These are phyloP conservation scores for Cladosporium sphaerospermum DNA, from an alignment of 2,329 filamentous ascomycete genomes.

Conservation along the genomic window DNA sequence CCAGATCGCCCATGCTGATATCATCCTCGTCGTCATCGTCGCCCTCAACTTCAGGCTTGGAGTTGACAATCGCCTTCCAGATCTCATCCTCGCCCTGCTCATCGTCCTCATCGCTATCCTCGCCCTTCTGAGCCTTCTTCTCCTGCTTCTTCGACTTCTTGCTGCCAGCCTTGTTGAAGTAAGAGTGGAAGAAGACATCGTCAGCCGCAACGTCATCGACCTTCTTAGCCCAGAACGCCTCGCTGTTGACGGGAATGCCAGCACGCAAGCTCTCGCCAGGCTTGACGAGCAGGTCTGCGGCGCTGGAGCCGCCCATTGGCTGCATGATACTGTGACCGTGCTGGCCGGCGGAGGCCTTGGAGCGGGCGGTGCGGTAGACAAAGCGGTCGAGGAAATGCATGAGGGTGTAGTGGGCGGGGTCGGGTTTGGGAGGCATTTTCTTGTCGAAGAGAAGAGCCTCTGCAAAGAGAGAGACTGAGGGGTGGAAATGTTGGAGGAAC, in stretches of 20 bases:
- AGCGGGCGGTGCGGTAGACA: constrained; percentile 91
- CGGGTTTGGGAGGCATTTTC: constrained; percentile 76
- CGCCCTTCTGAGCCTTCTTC: constrained; percentile 42
- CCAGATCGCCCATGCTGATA: constrained; percentile 45
- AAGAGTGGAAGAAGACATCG: constrained; percentile 97
- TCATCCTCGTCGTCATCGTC: constrained; percentile 54
- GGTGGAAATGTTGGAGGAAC: constrained; percentile 78
- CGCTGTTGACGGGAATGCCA: constrained; percentile 64
- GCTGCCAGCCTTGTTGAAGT: constrained; percentile 67
- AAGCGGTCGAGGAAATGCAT: constrained; percentile 97
- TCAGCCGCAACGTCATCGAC: constrained; percentile 80
- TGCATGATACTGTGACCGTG: constrained; percentile 95
- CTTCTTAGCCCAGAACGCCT: constrained; percentile 87
- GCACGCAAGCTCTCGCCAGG: constrained; percentile 50
- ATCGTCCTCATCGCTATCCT: constrained; percentile 37
- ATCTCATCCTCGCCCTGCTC: constrained; percentile 60
- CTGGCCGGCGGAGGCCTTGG: constrained; percentile 46
- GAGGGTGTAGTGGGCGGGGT: constrained; percentile 81
- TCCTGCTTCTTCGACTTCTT: constrained; percentile 51
- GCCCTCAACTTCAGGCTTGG: constrained; percentile 69
- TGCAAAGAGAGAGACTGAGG: constrained; percentile 82
- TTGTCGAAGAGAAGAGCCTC: constrained; percentile 62
- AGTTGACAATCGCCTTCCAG: constrained; percentile 83
- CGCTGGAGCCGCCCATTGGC: constrained; percentile 64
- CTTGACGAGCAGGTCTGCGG: constrained; percentile 55